Evolutionary conservation across 1,284 basidiomycete species (phyloP), one percentile per base, ranked within the genome.

Genomic region (Malassezia dermatis): DNA sequence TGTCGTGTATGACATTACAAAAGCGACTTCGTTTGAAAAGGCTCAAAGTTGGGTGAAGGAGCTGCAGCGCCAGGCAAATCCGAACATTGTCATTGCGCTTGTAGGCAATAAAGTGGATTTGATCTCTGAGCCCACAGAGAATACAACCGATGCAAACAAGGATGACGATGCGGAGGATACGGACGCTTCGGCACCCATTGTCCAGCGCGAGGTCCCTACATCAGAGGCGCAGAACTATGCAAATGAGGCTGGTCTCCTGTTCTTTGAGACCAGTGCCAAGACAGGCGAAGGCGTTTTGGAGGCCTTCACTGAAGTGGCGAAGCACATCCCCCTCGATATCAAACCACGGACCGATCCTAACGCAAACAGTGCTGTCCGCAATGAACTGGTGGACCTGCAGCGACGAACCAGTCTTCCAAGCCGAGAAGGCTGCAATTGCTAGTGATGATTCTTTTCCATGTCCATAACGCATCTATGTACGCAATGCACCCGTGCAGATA

Each of bases 31-130:
- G 67, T 82, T 98, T 60, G 94, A 99, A 77, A 98, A 98, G 77
- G 93, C 93, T 58, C 98, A 99, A 79, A 90, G 89, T 31, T 99
- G 93, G 93, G 91, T 99, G 62, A 98, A 96, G 79, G 93, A 99
- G 78, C 81, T 99, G 24, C 94, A 99, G 77, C 84, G 94, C 61
- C 93, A 99, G 76, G 93, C 94, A 34, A 96, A 94, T 76, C 91
- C 93, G 32, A 96, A 95, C 77, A 96, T 98, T 74, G 90, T 98
- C 71, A 98, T 98, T 69, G 74, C 75, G 6, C 61, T 74, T 13
- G 70, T 74, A 11, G 75, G 73, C 17, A 75, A 75, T 69, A 71
- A 79, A 76, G 71, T 94, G 65, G 91, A 96, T 78, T 82, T 96
- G 59, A 89, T 94, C 31, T 83, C 86, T 67, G 77, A 84, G 10